Evolutionary conservation across 495 filamentous ascomycete species (phyloP).

Genomic region (Aspergillus biplanus): DNA sequence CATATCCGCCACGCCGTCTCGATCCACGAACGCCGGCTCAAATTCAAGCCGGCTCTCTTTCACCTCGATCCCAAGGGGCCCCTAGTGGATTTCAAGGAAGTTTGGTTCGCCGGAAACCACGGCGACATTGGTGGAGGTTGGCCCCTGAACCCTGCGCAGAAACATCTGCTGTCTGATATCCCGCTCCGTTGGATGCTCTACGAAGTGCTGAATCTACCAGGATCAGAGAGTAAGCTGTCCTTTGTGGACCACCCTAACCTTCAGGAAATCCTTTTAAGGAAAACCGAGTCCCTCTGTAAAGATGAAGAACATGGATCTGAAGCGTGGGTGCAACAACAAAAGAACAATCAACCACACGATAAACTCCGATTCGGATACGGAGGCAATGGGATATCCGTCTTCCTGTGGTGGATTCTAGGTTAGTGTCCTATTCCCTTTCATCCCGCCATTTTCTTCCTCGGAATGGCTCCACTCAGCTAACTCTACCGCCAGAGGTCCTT

Average conservation of each 20-base stretch:
- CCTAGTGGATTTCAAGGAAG: conserved; percentile 67
- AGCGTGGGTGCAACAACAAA: conserved; percentile 1
- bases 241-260: conserved; percentile 16
- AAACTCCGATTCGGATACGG: conserved; percentile 22
- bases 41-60: conserved; percentile 61
- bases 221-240: conserved; percentile 19
- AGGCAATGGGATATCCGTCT: conserved; percentile 7
- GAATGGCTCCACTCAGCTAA: neutral
- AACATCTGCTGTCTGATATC: conserved; percentile 36
- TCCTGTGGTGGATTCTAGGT: conserved; percentile 27
- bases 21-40: conserved; percentile 68
- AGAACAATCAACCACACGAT: conserved; percentile 25
- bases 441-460: neutral
- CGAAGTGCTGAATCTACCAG: conserved; percentile 31
- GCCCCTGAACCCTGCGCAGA: conserved; percentile 44
- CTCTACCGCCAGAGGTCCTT: conserved; percentile 31
- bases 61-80: conserved; percentile 52
- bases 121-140: conserved; percentile 77
- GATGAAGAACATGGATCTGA: conserved; percentile 16
- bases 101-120: conserved; percentile 76
- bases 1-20: conserved; percentile 63
- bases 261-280: conserved; percentile 2
- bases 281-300: conserved; percentile 11
- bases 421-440: neutral
- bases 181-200: conserved; percentile 47